phyloP scores from a whole-genome alignment of 139 green algal genomes.

The Trebouxia sp. region DNA sequence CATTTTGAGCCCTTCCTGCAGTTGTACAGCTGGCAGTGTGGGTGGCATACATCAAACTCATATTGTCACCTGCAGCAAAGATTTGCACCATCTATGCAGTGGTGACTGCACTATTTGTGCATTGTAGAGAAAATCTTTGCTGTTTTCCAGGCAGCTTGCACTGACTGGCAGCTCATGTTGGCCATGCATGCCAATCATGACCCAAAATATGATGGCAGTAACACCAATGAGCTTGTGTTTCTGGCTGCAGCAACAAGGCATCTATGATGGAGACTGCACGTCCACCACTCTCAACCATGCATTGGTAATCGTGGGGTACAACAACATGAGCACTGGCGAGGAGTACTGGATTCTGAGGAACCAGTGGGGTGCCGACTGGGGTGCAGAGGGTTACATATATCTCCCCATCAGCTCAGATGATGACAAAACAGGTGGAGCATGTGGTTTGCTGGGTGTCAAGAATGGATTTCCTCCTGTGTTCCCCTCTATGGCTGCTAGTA shows the following conservation, averaged over 20 bases:
- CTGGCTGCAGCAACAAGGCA: neutral
- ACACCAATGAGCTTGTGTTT: neutral
- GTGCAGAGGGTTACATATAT: slow-evolving; percentile 1
- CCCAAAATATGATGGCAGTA: too few relatives aligned
- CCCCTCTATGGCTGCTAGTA: neutral
- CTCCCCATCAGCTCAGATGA: slow-evolving; percentile 1
- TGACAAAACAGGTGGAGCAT: neutral
- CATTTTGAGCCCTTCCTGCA: too few relatives aligned
- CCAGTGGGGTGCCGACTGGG: neutral
- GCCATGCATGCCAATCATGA: too few relatives aligned
- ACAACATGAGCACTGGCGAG: neutral
- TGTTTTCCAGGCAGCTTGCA: too few relatives aligned
- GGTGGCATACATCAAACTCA: too few relatives aligned
- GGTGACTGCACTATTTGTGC: too few relatives aligned
- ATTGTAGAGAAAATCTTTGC: too few relatives aligned
- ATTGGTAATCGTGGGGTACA: neutral
- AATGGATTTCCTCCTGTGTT: neutral
- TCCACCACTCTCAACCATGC: neutral
- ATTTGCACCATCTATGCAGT: too few relatives aligned
- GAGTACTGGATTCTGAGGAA: slow-evolving; percentile 20
- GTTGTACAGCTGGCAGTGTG: too few relatives aligned
- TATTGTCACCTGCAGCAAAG: too few relatives aligned
- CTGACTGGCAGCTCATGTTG: too few relatives aligned
- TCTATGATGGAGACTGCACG: neutral
- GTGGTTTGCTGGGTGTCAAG: neutral